Conservation (phyloP, 2,329 filamentous ascomycete genomes). For the Colletotrichum musae region DNA sequence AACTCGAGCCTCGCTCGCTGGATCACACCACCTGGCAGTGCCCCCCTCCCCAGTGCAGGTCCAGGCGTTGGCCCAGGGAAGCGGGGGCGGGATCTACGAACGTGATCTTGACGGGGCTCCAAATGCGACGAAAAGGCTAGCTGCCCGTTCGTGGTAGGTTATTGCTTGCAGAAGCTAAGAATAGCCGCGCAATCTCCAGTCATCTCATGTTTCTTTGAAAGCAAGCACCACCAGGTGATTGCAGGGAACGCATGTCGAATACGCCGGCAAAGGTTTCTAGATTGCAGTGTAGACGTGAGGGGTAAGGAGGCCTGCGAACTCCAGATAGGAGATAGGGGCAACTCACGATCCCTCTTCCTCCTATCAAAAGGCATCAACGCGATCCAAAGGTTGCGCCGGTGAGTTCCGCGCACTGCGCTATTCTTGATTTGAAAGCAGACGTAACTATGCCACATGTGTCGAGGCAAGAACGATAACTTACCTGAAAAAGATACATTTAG, state of each 20-base stretch:
- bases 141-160: too few species aligned
- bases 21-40: neutral
- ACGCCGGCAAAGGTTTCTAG: neutral
- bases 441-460: too few species aligned
- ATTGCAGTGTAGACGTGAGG: too few species aligned
- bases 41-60: neutral
- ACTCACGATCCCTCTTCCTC: too few species aligned
- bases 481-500: too few species aligned
- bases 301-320: too few species aligned
- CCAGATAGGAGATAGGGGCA: too few species aligned
- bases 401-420: too few species aligned
- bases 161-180: neutral
- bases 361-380: too few species aligned
- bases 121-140: constrained; percentile 19
- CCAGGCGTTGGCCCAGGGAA: neutral
- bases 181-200: neutral
- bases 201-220: neutral
- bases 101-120: neutral
- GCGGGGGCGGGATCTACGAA: neutral
- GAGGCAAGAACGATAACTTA: too few species aligned
- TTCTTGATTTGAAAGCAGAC: too few species aligned
- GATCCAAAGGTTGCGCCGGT: too few species aligned
- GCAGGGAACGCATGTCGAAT: neutral
- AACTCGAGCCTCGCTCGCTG: neutral
- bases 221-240: neutral